Evolutionary conservation across 495 filamentous ascomycete genomes (phyloP).

Genomic region (Penicillium goetzii): DNA sequence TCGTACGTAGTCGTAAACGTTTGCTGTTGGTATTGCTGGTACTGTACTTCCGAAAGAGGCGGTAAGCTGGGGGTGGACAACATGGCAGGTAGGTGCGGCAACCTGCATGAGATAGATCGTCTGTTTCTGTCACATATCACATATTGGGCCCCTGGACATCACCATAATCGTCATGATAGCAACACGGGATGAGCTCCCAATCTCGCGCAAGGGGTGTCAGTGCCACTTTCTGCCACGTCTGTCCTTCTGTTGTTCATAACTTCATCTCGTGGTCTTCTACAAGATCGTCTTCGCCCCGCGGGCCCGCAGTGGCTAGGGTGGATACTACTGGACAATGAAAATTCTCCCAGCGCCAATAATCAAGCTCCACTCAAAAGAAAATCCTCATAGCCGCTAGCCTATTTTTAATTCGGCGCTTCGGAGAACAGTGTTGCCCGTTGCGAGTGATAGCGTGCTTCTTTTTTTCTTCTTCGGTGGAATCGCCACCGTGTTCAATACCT

Average conservation of each 20-base stretch:
- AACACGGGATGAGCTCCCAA: not conserved
- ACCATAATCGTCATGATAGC: not conserved
- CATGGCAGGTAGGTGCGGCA: conserved; percentile 17
- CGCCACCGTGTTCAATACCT: not conserved
- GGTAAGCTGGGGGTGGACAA: conserved; percentile 27
- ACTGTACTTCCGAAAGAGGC: conserved; percentile 14
- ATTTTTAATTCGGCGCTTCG: conserved; percentile 18
- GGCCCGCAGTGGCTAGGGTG: conserved; percentile 32
- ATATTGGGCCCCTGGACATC: conserved; percentile 13
- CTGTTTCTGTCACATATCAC: conserved; percentile 5
- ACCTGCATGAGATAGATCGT: conserved; percentile 33
- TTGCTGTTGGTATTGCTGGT: not conserved
- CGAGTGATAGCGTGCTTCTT: not conserved
- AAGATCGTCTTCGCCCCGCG: conserved; percentile 39
- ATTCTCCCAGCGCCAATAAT: conserved; percentile 23
- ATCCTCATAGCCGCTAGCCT: conserved; percentile 22
- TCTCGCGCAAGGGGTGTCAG: conserved; percentile 18
- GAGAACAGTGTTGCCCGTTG: conserved; percentile 5
- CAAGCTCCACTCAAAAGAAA: conserved; percentile 7
- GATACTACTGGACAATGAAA: conserved; percentile 15
- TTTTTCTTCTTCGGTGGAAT: not conserved
- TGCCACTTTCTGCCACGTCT: conserved; percentile 2
- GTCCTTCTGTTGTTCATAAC: not conserved
- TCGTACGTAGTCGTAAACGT: not conserved
- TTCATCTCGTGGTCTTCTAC: conserved; percentile 26